These are phyloP conservation scores for Sequoiadendron giganteum DNA, from an alignment of 75 land plant species.

Conservation along the genomic window DNA sequence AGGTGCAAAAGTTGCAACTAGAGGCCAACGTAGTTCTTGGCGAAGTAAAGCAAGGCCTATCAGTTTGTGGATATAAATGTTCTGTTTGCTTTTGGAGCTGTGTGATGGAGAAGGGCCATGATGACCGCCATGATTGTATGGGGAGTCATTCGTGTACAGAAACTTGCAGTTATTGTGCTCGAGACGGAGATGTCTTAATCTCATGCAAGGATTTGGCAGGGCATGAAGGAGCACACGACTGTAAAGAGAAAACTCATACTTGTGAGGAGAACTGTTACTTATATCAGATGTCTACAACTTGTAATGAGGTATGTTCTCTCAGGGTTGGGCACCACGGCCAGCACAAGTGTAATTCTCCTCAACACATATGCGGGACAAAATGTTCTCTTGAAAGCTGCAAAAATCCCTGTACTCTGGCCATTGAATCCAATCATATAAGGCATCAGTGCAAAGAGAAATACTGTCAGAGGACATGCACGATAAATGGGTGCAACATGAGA, in stretches of 20 bases:
- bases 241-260: too few species aligned
- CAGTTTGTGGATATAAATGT: slow-evolving; percentile 34
- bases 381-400: slow-evolving; percentile 2
- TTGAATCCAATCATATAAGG: slow-evolving; percentile 18
- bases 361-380: slow-evolving; percentile 26
- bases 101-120: slow-evolving; percentile 21
- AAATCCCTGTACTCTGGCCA: slow-evolving; percentile 17
- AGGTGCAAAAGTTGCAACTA: slow-evolving; percentile 29
- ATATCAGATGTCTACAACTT: too few species aligned
- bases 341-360: slow-evolving; percentile 30
- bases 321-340: slow-evolving; percentile 38
- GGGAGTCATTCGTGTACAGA: slow-evolving; percentile 23
- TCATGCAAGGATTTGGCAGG: neutral
- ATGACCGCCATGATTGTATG: slow-evolving; percentile 26
- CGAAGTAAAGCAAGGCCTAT: slow-evolving; percentile 17
- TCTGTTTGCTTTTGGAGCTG: slow-evolving; percentile 29
- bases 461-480: slow-evolving; percentile 19
- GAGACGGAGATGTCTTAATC: neutral
- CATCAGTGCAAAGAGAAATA: slow-evolving; percentile 23
- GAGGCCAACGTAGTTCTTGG: slow-evolving; percentile 13
- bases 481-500: slow-evolving; percentile 12
- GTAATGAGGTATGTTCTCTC: too few species aligned
- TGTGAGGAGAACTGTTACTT: too few species aligned
- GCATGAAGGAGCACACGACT: too few species aligned
- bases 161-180: slow-evolving; percentile 24